Base-by-base conservation (phyloP, 495 filamentous ascomycete species). In the Clohesyomyces aquaticus region DNA sequence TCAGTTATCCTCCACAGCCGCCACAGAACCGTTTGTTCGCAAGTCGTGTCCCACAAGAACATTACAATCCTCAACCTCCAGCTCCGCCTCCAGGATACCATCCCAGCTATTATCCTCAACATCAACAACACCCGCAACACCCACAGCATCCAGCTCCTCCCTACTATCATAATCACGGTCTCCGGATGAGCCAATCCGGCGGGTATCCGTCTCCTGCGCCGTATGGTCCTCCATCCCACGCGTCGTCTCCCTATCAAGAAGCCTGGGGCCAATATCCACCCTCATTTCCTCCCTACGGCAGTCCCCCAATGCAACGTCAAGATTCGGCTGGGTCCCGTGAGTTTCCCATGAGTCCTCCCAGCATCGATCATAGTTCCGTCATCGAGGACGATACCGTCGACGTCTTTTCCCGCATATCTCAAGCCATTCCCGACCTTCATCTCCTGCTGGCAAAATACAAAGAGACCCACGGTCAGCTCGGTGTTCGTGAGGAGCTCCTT, bases 401-500 rank as follows among this genome's bases (percentile, higher is more conserved):
- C 3, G 38, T 67, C 14, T 71, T 67, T 29, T 64, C 64, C 19
- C 63, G 63, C 27, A 65, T 73, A 38, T 45, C 69, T 9, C 60
- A 71, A 46, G 68, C 66, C 2, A 67, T 74, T 42, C 71, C 72
- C 19, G 68, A 74, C 58, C 52, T 74, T 12, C 71, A 72, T 41
- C 47, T 63, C 19, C 55, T 74, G 19, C 59, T 73, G 4, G 47
- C 60, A 18, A 66, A 55, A 27, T 71, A 72, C 47, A 68, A 64
- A 52, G 65, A 74, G 43, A 67, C 68, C 9, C 68, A 71, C 29
- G 65, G 59, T 9, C 69, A 73, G 50, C 63, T 72, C 12, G 60
- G 65, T 25, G 53, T 64, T 23, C 61, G 70, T 19, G 70, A 72
- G 25, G 61, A 70, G 21, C 49, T 67, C 8, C 58, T 71, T 55